Percentiles rank a stretch among this genome's conserved stretches.
phyloP scores from a whole-genome alignment of 179 eudicot species.

The Amaranthus tricolor region DNA sequence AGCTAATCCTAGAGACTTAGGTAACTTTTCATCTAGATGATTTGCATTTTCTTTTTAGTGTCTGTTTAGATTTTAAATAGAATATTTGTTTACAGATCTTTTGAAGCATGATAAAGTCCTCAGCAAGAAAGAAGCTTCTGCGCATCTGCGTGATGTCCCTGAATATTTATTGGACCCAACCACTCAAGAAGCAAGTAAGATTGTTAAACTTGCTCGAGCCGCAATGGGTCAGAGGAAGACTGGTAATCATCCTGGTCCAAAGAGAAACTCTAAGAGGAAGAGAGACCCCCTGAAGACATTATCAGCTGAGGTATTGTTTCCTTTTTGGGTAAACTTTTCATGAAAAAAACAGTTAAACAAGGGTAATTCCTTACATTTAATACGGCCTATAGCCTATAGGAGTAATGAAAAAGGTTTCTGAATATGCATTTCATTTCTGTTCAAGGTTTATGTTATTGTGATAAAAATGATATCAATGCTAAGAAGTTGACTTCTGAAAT shows the following conservation, averaged over 20 bases:
- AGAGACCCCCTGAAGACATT: constrained; percentile 78
- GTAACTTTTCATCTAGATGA: constrained; percentile 33
- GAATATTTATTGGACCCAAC: constrained; percentile 78
- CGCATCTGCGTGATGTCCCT: constrained; percentile 77
- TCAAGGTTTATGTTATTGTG: not conserved
- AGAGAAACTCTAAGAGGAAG: constrained; percentile 53
- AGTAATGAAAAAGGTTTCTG: not conserved
- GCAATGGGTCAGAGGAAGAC: constrained; percentile 71
- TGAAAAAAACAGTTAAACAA: not conserved
- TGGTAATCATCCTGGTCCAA: constrained; percentile 36
- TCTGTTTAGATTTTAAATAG: not conserved
- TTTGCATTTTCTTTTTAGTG: not conserved
- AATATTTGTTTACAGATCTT: constrained; percentile 52
- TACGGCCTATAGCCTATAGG: no score
- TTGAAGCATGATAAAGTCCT: constrained; percentile 84
- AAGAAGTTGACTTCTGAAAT: not conserved
- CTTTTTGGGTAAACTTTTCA: not conserved
- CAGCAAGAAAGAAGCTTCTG: constrained; percentile 81
- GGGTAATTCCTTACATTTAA: no score
- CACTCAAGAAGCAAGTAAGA: constrained; percentile 89
- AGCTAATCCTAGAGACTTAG: constrained; percentile 83
- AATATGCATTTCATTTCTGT: not conserved
- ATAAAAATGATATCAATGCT: not conserved
- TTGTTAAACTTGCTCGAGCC: constrained; percentile 81
- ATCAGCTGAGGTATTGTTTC: constrained; percentile 64